A percentile compares a stretch with the other conserved stretches of the same genome.
Conservation (phyloP, 805 yeast genomes). For the Starmerella potacharoeniae region DNA sequence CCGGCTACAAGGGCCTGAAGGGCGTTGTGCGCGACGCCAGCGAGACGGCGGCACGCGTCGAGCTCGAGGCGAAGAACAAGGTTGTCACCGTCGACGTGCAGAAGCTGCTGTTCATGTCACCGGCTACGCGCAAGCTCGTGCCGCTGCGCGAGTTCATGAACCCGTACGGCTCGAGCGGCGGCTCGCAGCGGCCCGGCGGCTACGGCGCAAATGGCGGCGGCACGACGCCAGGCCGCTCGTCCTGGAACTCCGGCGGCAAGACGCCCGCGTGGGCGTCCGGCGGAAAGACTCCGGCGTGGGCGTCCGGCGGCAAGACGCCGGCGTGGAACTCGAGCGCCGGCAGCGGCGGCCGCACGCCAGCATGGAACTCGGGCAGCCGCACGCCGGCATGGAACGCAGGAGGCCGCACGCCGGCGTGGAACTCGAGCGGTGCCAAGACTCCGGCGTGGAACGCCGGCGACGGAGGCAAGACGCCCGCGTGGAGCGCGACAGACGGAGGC, state of each 20-base stretch:
- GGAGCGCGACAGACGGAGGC: slow-evolving; percentile 31
- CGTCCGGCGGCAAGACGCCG: slow-evolving; percentile 32
- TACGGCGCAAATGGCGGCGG: slow-evolving; percentile 15
- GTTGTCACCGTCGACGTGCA: slow-evolving; percentile 73
- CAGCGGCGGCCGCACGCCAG: slow-evolving; percentile 35
- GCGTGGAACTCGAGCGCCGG: slow-evolving; percentile 20
- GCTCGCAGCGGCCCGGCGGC: background rate
- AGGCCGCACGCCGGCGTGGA: slow-evolving; percentile 47
- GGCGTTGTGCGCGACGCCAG: slow-evolving; percentile 92
- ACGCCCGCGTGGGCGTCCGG: slow-evolving; percentile 39
- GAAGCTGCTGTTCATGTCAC: slow-evolving; percentile 62
- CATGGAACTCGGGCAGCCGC: slow-evolving; percentile 32
- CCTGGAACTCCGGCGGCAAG: slow-evolving; percentile 26
- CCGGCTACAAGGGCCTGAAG: slow-evolving; percentile 81
- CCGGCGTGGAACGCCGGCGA: slow-evolving; percentile 27
- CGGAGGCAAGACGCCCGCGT: slow-evolving; percentile 38
- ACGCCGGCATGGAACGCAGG: slow-evolving; percentile 27
- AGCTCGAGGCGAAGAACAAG: slow-evolving; percentile 84
- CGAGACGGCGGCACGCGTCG: slow-evolving; percentile 83
- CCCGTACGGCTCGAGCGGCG: slow-evolving; percentile 21
- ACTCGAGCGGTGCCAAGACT: slow-evolving; percentile 27
- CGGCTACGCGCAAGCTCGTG: slow-evolving; percentile 44
- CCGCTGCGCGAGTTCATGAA: slow-evolving; percentile 71
- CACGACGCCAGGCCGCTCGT: slow-evolving; percentile 16
- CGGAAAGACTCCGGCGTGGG: slow-evolving; percentile 48